Evolutionary conservation across 345 rosid genomes (phyloP).

Genomic region (Sisymbrium altissimum): DNA sequence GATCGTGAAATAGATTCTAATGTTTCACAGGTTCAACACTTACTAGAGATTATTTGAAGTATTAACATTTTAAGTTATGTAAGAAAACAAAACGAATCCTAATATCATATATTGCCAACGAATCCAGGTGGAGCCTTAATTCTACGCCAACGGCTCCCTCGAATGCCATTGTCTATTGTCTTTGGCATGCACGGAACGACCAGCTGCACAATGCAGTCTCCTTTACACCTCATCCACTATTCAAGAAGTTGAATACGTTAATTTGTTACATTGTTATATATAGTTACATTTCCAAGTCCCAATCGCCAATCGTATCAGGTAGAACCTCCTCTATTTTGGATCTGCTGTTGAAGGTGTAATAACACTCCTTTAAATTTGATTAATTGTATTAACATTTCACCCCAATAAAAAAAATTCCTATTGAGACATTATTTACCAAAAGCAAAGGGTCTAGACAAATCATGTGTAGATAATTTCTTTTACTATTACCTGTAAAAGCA

Average conservation of each 20-base stretch:
- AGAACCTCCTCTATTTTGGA: too few species aligned
- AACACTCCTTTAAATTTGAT: too few species aligned
- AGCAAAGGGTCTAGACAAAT: too few species aligned
- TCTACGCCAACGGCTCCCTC: background rate
- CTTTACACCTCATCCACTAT: background rate
- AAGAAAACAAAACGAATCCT: background rate
- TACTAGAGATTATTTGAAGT: background rate
- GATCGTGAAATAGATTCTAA: too few species aligned
- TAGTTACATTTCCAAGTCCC: background rate
- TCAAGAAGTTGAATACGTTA: background rate
- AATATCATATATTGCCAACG: background rate
- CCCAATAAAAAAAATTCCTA: too few species aligned
- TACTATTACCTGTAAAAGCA: too few species aligned
- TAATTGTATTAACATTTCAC: too few species aligned
- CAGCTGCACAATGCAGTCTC: background rate
- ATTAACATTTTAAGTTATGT: too few species aligned
- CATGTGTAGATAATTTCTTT: too few species aligned
- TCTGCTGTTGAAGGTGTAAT: too few species aligned
- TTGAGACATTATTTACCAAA: too few species aligned
- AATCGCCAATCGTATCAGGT: background rate
- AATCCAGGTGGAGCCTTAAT: background rate
- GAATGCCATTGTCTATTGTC: background rate
- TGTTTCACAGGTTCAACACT: background rate
- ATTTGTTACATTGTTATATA: background rate
- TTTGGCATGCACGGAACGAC: background rate